Base-by-base conservation (phyloP, 257 asterid species). In the Ophiorrhiza pumila region DNA sequence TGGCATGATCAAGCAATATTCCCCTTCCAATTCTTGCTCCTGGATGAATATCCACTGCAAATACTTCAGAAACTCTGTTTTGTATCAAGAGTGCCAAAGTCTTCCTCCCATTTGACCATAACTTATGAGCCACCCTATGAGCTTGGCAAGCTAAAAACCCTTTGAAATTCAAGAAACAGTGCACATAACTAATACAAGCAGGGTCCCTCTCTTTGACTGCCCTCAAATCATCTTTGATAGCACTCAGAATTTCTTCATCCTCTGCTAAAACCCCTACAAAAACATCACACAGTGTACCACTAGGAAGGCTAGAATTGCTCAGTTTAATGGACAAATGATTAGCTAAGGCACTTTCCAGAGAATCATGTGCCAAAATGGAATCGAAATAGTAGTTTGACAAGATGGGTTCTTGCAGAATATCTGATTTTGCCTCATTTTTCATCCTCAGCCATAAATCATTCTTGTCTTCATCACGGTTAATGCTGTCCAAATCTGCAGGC, bases 151-250 rank as follows among this genome's bases (percentile, higher is more conserved):
- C 97, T 42, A 90, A 62, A 61, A 93, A 93, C 0, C 97, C 98
- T 73, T 93, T 93, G 18, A 87, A 93, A 79, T 89, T 90, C 83
- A 93, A 76, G 81, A 93, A 89, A 77, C 97, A 89, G 69, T 93
- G 97, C 0, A 85, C 90, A 37, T 86, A 90, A 68, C 95, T 88
- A 31, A 93, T 86, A 78, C 98, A 93, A 43, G 97, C 98, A 2
- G 98, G 98, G 73, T 93, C 98, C 75, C 98, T 83, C 75, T 87
- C 94, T 76, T 87, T 92, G 14, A 88, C 94, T 0, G 96, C 98
- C 73, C 77, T 77, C 70, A 92, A 58, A 78, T 92, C 98, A 59
- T 82, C 89, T 35, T 42, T 50, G 1, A 87, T 91, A 3, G 94
- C 84, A 2, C 31, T 10, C 4, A 90, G 71, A 59, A 92, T 90